Conservation (phyloP, 441 rosid genomes). For the Isatis lusitanica region DNA sequence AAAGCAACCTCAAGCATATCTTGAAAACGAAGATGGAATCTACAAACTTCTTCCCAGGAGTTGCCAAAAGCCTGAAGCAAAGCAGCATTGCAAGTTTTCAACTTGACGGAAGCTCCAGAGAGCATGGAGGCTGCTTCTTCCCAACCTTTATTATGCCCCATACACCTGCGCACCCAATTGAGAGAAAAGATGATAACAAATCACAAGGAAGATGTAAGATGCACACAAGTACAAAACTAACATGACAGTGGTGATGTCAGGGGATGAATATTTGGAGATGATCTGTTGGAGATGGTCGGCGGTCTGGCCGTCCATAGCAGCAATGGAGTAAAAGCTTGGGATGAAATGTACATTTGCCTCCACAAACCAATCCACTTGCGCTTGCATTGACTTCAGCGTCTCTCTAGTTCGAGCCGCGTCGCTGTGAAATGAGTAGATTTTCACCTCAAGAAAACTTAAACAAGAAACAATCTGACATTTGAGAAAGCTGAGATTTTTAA, state of each 20-base stretch:
- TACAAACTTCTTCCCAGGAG: constrained; percentile 86
- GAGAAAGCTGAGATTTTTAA: not conserved
- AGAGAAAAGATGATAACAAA: not conserved
- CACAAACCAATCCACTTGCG: constrained; percentile 54
- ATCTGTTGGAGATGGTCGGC: constrained; percentile 77
- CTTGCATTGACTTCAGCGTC: constrained; percentile 87
- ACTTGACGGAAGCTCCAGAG: constrained; percentile 66
- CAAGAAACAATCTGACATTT: not conserved
- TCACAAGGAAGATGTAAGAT: not conserved
- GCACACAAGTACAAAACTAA: constrained; percentile 37
- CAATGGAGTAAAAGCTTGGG: constrained; percentile 90
- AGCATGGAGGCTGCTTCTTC: constrained; percentile 96
- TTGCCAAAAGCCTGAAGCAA: constrained; percentile 87
- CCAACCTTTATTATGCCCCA: constrained; percentile 99
- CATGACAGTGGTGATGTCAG: constrained; percentile 78
- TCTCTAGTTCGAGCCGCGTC: constrained; percentile 78
- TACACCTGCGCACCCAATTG: constrained; percentile 57
- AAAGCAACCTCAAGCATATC: not conserved
- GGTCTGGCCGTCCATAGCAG: constrained; percentile 98
- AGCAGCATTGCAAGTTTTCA: constrained; percentile 96
- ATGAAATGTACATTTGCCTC: constrained; percentile 78
- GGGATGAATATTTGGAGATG: constrained; percentile 64
- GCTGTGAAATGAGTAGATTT: constrained; percentile 34
- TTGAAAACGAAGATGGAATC: not conserved
- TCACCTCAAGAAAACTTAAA: not conserved